phyloP scores from a whole-genome alignment of 2,329 filamentous ascomycete species.

The Trichoderma citrinoviride region DNA sequence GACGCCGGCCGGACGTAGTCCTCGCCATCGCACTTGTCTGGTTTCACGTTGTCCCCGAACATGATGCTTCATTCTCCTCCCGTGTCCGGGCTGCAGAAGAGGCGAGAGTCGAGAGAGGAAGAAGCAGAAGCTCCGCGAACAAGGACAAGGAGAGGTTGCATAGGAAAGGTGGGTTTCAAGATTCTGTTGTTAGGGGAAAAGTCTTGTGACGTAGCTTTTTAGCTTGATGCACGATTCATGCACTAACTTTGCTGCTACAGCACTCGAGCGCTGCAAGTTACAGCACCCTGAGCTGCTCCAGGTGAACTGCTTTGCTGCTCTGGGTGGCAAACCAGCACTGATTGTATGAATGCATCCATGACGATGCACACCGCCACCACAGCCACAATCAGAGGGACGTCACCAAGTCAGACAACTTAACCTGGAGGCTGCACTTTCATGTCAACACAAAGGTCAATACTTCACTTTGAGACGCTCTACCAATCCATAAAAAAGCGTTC shows the following conservation, averaged over 20 bases:
- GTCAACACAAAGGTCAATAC: too few species aligned
- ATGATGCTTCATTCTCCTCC: slow-evolving; percentile 19
- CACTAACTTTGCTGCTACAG: background rate
- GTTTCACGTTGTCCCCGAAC: slow-evolving; percentile 19
- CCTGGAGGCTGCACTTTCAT: background rate
- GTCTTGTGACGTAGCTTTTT: slow-evolving; percentile 12
- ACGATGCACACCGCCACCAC: slow-evolving; percentile 12
- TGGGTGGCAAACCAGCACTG: background rate
- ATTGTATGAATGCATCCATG: background rate
- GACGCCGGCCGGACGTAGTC: slow-evolving; percentile 29
- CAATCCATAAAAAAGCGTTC: too few species aligned
- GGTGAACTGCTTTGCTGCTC: slow-evolving; percentile 1
- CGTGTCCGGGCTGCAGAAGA: background rate
- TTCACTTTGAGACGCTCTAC: background rate
- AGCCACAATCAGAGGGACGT: background rate
- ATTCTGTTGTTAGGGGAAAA: background rate
- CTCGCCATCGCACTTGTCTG: slow-evolving; percentile 27
- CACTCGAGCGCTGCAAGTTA: background rate
- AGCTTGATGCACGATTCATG: slow-evolving; percentile 15
- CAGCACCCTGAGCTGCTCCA: background rate
- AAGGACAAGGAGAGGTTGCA: background rate
- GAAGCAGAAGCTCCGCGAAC: background rate
- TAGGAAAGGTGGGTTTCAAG: background rate
- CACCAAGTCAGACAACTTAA: background rate
- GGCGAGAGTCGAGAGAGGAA: background rate